Percentiles rank a stretch among this genome's conserved stretches.
Conservation (phyloP, 306 rosid species). For the Cicer yamashitae region DNA sequence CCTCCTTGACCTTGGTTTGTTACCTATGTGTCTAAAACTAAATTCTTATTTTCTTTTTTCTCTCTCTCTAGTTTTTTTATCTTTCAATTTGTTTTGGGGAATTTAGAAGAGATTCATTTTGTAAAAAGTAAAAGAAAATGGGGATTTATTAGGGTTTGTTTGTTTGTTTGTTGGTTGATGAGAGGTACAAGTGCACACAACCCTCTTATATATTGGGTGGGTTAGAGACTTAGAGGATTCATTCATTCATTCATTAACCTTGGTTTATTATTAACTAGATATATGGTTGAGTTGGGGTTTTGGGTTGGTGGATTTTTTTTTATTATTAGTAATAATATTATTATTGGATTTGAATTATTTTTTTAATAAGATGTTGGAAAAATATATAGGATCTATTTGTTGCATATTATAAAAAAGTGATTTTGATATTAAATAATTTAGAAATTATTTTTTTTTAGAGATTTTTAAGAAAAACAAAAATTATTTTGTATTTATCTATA, state of each 20-base stretch:
- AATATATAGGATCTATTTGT: too few relatives aligned
- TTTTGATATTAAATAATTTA: not conserved
- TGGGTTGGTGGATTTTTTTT: not conserved
- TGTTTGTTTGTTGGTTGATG: conserved; percentile 21
- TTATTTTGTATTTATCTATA: too few relatives aligned
- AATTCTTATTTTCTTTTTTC: not conserved
- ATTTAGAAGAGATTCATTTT: conserved; percentile 36
- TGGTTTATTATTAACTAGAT: conserved; percentile 53
- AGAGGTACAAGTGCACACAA: not conserved
- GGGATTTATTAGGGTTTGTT: conserved; percentile 45
- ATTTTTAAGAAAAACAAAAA: too few relatives aligned
- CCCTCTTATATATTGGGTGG: conserved; percentile 31
- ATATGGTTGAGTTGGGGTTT: conserved; percentile 48
- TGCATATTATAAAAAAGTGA: too few relatives aligned
- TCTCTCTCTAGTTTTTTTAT: not conserved
- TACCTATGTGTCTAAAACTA: conserved; percentile 4
- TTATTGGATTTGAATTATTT: conserved; percentile 23
- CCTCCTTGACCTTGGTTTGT: conserved; percentile 35
- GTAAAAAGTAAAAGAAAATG: conserved; percentile 21
- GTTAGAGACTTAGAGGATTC: conserved; percentile 20
- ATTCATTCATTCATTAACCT: conserved; percentile 36
- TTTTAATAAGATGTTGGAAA: not conserved
- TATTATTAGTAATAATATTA: not conserved
- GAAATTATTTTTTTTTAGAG: not conserved
- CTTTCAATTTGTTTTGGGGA: conserved; percentile 2